Percentiles rank a stretch among this genome's conserved stretches.
These are phyloP conservation scores for Cicer judaicum DNA, from an alignment of 306 rosid genomes.

Conservation along the genomic window DNA sequence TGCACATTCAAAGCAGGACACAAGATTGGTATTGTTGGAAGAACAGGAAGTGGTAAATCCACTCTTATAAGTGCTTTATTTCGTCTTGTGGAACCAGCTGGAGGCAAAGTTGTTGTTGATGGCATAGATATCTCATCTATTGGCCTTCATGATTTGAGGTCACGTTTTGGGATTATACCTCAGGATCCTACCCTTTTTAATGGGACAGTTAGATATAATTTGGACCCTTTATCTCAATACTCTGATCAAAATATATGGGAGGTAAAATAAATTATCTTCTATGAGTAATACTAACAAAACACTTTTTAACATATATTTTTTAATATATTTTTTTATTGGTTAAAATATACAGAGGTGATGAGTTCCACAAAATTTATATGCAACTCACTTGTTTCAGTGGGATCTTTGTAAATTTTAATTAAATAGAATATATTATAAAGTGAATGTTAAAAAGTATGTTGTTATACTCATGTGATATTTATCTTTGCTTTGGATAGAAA, in stretches of 20 bases:
- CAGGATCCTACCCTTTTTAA: conserved; percentile 87
- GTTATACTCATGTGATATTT: background rate
- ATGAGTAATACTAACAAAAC: too few species aligned
- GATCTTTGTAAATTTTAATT: too few species aligned
- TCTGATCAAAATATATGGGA: conserved; percentile 77
- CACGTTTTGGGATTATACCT: conserved; percentile 73
- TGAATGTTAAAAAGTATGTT: too few species aligned
- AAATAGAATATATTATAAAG: too few species aligned
- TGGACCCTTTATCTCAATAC: conserved; percentile 72
- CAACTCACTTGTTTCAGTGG: too few species aligned
- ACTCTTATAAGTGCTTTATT: conserved; percentile 72
- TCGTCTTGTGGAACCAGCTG: conserved; percentile 73
- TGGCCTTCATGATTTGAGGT: conserved; percentile 81
- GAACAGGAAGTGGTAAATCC: conserved; percentile 83
- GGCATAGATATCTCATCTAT: conserved; percentile 70
- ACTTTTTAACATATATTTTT: too few species aligned
- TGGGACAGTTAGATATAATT: conserved; percentile 73
- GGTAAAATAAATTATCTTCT: conserved; percentile 48
- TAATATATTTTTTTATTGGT: too few species aligned
- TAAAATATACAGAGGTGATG: too few species aligned
- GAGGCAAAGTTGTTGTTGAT: conserved; percentile 67
- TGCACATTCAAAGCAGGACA: conserved; percentile 81
- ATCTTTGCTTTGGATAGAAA: background rate
- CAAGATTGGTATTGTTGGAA: conserved; percentile 77
- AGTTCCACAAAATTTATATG: too few species aligned